A percentile compares a stretch with the other conserved stretches of the same genome.
phyloP scores from a whole-genome alignment of 306 rosid genomes.

The Prunus mira region DNA sequence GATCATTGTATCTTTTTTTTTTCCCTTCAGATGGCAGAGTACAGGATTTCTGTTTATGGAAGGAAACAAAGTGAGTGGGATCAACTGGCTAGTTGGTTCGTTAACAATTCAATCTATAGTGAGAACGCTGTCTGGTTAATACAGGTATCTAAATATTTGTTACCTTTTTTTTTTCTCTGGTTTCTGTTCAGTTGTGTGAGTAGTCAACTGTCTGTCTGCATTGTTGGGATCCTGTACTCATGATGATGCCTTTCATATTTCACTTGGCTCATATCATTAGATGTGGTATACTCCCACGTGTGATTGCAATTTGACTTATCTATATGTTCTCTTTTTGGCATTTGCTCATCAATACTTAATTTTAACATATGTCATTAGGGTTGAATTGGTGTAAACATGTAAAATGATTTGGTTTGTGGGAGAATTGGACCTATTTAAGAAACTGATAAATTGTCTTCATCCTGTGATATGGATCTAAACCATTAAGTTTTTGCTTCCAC shows the following conservation, averaged over 20 bases:
- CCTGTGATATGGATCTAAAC: neutral
- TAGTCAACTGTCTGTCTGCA: constrained; percentile 17
- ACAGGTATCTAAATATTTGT: constrained; percentile 53
- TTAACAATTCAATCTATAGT: constrained; percentile 69
- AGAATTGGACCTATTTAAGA: no score
- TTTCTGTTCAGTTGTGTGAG: constrained; percentile 6
- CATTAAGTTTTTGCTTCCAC: neutral
- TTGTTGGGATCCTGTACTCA: neutral
- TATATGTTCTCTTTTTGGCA: neutral
- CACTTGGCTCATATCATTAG: neutral
- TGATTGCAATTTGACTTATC: neutral
- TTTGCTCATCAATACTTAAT: no score
- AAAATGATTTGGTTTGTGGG: neutral
- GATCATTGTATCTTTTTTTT: constrained; percentile 6
- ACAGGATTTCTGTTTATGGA: constrained; percentile 87
- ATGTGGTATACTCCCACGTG: neutral
- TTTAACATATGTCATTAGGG: neutral
- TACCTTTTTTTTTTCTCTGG: neutral
- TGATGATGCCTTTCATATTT: neutral
- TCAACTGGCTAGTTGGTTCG: constrained; percentile 93
- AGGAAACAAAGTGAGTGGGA: constrained; percentile 96
- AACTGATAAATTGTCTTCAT: neutral
- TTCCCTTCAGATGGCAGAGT: constrained; percentile 76
- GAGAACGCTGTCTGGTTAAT: constrained; percentile 87
- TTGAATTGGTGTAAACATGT: neutral